A percentile compares a stretch with the other conserved stretches of the same genome.
phyloP scores from a whole-genome alignment of 371 early-diverging fungal species.

The Syncephalastrum monosporum region DNA sequence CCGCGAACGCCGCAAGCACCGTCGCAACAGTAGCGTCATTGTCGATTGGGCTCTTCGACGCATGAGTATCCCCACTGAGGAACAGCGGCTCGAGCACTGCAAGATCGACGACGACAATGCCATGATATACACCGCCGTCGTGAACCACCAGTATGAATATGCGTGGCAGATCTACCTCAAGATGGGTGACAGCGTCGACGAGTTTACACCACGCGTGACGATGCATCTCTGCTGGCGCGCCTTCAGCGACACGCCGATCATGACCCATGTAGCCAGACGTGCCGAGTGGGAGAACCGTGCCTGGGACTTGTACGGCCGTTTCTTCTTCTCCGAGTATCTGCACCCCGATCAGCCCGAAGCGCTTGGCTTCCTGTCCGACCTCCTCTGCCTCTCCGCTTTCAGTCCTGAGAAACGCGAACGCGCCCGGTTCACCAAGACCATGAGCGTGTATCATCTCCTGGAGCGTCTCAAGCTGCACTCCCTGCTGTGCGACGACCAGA shows the following conservation, averaged over 20 bases:
- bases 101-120: conserved; percentile 35
- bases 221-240: conserved; percentile 44
- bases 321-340: conserved; percentile 41
- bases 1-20: not conserved
- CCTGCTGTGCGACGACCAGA: conserved; percentile 33
- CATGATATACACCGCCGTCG: conserved; percentile 31
- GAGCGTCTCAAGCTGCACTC: conserved; percentile 18
- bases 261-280: conserved; percentile 26
- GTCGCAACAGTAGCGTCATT: conserved; percentile 8
- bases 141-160: conserved; percentile 33
- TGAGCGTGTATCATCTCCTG: conserved; percentile 29
- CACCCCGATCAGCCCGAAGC: conserved; percentile 33
- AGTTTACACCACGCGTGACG: conserved; percentile 30
- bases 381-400: conserved; percentile 27
- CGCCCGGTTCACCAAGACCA: conserved; percentile 28
- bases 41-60: conserved; percentile 26
- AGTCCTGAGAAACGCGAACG: conserved; percentile 27
- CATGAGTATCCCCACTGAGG: conserved; percentile 13
- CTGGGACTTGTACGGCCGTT: conserved; percentile 35
- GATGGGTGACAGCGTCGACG: conserved; percentile 31
- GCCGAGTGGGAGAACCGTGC: conserved; percentile 36
- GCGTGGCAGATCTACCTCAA: conserved; percentile 35
- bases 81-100: conserved; percentile 13
- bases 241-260: conserved; percentile 18
- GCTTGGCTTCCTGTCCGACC: conserved; percentile 33